Evolutionary conservation across 1,284 basidiomycete genomes (phyloP).

Genomic region (Malassezia yamatoensis): DNA sequence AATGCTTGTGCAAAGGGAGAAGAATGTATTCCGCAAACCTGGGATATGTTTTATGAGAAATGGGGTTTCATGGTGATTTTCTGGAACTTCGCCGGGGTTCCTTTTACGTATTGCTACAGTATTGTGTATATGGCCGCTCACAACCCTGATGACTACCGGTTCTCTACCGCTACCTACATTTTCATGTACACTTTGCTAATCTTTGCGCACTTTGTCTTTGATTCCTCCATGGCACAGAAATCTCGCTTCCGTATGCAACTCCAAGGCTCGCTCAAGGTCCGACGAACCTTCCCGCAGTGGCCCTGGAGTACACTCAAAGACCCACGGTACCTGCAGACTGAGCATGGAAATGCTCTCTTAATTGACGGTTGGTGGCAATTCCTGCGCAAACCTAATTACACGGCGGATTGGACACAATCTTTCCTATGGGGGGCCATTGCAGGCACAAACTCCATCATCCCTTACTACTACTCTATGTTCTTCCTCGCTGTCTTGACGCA

Average conservation of each 20-base stretch:
- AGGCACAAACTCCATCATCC: constrained; percentile 72
- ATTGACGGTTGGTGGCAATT: constrained; percentile 82
- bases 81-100: constrained; percentile 76
- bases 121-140: constrained; percentile 97
- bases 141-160: constrained; percentile 74
- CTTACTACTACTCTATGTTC: constrained; percentile 63
- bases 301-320: constrained; percentile 77
- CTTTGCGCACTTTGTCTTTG: constrained; percentile 54
- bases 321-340: constrained; percentile 83
- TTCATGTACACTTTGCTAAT: constrained; percentile 46
- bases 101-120: constrained; percentile 62
- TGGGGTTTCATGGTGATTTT: constrained; percentile 50
- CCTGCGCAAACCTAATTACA: constrained; percentile 50
- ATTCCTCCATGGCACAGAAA: constrained; percentile 92
- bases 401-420: constrained; percentile 62
- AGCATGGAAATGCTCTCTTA: constrained; percentile 79
- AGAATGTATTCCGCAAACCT: constrained; percentile 96
- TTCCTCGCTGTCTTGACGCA: constrained; percentile 41
- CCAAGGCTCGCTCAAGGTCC: constrained; percentile 67
- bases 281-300: constrained; percentile 76
- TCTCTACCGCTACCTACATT: constrained; percentile 66
- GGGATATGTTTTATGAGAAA: constrained; percentile 54
- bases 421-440: constrained; percentile 82
- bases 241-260: constrained; percentile 95
- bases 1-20: constrained; percentile 66